These are phyloP conservation scores for Podaxis sp. DNA, from an alignment of 768 basidiomycete species.

Conservation along the genomic window DNA sequence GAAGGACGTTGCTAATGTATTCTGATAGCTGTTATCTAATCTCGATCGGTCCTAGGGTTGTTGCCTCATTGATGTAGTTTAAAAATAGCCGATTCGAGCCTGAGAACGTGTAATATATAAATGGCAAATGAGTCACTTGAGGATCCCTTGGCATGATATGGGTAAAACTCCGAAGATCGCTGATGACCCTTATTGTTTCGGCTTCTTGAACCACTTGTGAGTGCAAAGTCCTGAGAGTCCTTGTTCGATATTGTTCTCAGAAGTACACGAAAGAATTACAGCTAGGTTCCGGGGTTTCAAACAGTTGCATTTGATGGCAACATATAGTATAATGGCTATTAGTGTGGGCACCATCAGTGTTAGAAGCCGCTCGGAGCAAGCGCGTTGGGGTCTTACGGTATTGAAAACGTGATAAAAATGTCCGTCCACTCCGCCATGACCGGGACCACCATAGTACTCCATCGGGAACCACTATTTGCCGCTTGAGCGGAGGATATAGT, in stretches of 20 bases:
- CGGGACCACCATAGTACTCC: conserved; percentile 60
- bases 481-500: background rate
- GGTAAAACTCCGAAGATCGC: background rate
- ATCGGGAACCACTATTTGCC: conserved; percentile 69
- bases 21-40: background rate
- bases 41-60: background rate
- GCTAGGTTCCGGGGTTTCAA: background rate
- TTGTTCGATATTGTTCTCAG: background rate
- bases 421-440: conserved; percentile 59
- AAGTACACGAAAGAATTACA: background rate
- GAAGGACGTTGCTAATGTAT: background rate
- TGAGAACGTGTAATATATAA: background rate
- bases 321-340: conserved; percentile 40
- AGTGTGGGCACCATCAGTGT: conserved; percentile 11
- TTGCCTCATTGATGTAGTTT: background rate
- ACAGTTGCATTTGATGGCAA: conserved; percentile 32
- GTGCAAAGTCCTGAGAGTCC: background rate
- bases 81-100: background rate
- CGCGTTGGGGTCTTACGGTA: conserved; percentile 44
- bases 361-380: background rate
- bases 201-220: background rate
- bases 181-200: background rate
- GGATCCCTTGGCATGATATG: no score
- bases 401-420: conserved; percentile 80
- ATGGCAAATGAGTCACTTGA: background rate